Base-by-base conservation (phyloP, 495 filamentous ascomycete species). In the Aspergillus biplanus region DNA sequence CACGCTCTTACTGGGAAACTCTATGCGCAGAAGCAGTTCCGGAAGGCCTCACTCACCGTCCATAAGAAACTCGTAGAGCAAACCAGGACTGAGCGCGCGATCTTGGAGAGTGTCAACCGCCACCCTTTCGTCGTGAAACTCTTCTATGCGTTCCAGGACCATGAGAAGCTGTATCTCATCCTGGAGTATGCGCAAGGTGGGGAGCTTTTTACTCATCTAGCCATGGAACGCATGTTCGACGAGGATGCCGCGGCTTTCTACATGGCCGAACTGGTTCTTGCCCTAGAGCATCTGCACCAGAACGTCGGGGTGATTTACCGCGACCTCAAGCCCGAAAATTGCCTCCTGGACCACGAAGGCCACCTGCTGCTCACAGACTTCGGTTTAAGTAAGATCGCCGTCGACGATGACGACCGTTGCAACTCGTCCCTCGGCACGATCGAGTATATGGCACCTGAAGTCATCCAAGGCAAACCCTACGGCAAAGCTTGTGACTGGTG, bases 371-470 rank as follows among this genome's bases (percentile, higher is more conserved):
- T 99, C 27, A 98, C 95, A 34, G 95, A 99, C 78, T 99, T 99
- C 66, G 95, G 95, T 7, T 89, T 99, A 34, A 93, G 89, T 75
- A 99, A 99, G 74, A 95, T 97, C 34, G 87, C 92, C n/a, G 83
- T 95, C 37, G 89, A 91, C 65, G 83, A 89, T 27, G 90, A 92
- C 46, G 86, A 86, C 66, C 82, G 83, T 66, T 97, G 92, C 82
- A 90, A 90, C 72, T 96, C 92, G 44, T 76, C 75, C 37, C 89
- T 97, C 12, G 95, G 95, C 62, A 99, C 95, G 3, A 86, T 97
- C 65, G 95, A 97, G 68, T 99, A 98, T 84, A 98, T 98, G 96
- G 95, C 95, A 0, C 95, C 95, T 5, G 95, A 99, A 78, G 89
- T 99, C 42, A 87, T 99, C 66, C 83, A 82, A 48, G 91, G 92